phyloP scores from a whole-genome alignment of 2,329 filamentous ascomycete species.

The Aspergillus aculeatinus region DNA sequence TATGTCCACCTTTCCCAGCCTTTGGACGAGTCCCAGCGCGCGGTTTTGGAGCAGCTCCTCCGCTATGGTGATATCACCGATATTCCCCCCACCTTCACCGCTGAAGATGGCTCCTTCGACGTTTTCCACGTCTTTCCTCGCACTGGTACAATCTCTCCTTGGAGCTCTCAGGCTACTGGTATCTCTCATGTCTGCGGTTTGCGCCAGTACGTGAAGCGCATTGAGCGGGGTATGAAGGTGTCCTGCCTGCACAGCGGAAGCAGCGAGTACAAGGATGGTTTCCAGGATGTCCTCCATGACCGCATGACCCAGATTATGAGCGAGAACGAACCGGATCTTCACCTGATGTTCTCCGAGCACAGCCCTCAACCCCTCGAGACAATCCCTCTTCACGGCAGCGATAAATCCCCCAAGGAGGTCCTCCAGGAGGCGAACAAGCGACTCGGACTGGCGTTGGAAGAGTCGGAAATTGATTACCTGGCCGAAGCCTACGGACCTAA shows the following conservation, averaged over 20 bases:
- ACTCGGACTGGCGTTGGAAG: conserved; percentile 81
- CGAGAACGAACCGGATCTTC: conserved; percentile 64
- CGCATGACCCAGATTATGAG: conserved; percentile 90
- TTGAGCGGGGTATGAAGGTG: conserved; percentile 83
- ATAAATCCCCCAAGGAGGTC: conserved; percentile 65
- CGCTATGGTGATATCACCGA: conserved; percentile 60
- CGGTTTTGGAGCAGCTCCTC: conserved; percentile 59
- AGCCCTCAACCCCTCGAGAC: conserved; percentile 66
- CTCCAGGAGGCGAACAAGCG: conserved; percentile 80
- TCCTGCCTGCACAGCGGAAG: conserved; percentile 61
- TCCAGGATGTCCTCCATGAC: conserved; percentile 71
- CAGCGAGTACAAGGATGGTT: conserved; percentile 58
- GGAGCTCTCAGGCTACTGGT: conserved; percentile 94
- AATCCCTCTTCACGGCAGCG: conserved; percentile 69
- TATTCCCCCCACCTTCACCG: conserved; percentile 42
- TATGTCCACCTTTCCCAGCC: conserved; percentile 62
- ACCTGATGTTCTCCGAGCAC: conserved; percentile 75
- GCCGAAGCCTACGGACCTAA: conserved; percentile 76
- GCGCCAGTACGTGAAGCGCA: conserved; percentile 67
- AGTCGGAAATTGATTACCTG: conserved; percentile 87
- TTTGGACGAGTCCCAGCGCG: conserved; percentile 48
- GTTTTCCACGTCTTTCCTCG: conserved; percentile 76
- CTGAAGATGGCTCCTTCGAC: conserved; percentile 52
- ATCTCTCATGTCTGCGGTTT: conserved; percentile 91
- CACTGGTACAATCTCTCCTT: conserved; percentile 82